Conservation (phyloP, 2,329 filamentous ascomycete genomes). For the Nakataea oryzae region DNA sequence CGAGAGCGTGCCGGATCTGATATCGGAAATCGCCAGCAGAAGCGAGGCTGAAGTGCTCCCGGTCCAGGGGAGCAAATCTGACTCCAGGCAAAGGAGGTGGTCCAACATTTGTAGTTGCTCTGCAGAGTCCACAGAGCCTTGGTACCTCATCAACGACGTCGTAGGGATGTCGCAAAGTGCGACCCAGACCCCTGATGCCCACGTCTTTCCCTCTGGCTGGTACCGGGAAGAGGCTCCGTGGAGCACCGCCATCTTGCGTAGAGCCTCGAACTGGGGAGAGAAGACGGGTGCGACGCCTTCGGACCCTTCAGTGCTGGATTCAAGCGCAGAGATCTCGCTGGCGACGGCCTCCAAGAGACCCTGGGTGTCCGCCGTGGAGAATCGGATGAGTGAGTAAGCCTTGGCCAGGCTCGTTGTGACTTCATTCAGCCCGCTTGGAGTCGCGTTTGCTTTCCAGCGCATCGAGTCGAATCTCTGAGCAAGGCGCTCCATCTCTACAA, state of each 20-base stretch:
- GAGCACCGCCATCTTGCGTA: conserved; percentile 42
- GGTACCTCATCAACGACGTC: conserved; percentile 30
- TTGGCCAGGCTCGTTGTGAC: conserved; percentile 44
- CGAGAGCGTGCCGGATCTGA: conserved; percentile 44
- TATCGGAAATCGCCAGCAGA: conserved; percentile 40
- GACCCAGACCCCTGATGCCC: conserved; percentile 25
- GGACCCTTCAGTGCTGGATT: conserved; percentile 31
- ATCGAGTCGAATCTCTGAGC: conserved; percentile 50
- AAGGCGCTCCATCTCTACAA: conserved; percentile 42
- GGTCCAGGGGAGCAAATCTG: conserved; percentile 30
- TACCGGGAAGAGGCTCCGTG: conserved; percentile 17
- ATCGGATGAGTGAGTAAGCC: conserved; percentile 45
- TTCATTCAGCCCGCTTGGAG: conserved; percentile 38
- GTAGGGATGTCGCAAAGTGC: conserved; percentile 38
- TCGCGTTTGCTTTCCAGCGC: conserved; percentile 45
- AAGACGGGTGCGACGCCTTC: conserved; percentile 37
- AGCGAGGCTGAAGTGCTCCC: conserved; percentile 39
- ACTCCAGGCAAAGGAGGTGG: conserved; percentile 25
- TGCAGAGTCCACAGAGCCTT: conserved; percentile 23
- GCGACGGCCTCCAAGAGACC: conserved; percentile 38
- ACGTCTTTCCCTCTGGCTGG: conserved; percentile 11
- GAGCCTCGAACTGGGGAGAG: conserved; percentile 41
- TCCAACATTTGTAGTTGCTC: conserved; percentile 35
- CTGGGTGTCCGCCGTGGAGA: conserved; percentile 27
- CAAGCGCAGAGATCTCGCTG: conserved; percentile 40